Base-by-base conservation (phyloP, 2,329 filamentous ascomycete genomes). In the Paraphoma sp. region DNA sequence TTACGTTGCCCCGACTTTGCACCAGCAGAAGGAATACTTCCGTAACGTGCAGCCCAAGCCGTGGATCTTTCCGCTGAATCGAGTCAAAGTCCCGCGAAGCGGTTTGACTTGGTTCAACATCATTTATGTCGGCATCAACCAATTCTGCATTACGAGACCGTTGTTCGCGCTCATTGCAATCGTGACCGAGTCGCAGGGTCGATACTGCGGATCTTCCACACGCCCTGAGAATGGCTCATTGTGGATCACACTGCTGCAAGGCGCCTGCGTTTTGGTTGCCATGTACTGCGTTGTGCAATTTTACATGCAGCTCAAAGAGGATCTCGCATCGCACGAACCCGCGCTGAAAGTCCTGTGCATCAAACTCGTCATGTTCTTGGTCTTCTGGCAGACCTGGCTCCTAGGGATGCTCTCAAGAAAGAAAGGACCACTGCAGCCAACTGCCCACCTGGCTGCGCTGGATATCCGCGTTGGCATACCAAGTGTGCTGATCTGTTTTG, bases 281-380 rank as follows among this genome's bases (percentile, higher is more conserved):
- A 96, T 97, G 90, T 95, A 91, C 79, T 93, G 90, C 73, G 78
- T 97, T 43, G 88, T 96, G 60, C 92, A 96, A 68, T 95, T 95
- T 75, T 96, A 96, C 75, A 75, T 90, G 30, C 91, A 96, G 75
- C 81, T 95, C 45, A 87, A 86, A 60, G 78, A 82, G 1, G 86
- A 91, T 56, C 82, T 96, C 28, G 82, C 83, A 7, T 84, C 88
- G 51, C 86, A 96, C 71, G 83, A 80, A 16, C 90, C 92, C 0
- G 89, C 94, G 63, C 77, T 94, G 62, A 96, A 96, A 76, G 87
- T 96, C 28, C 72, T 92, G 17, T 90, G 91, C 69, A 95, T 97
- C 78, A 96, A 96, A 77, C 83, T 96, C 29, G 92, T 96, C 70
- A 92, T 96, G 69, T 96, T 96, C 81, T 84, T 97, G 64, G 93